Percentiles rank a stretch among this genome's conserved stretches.
phyloP scores from a whole-genome alignment of 495 filamentous ascomycete genomes.

The Penicillium robsamsonii region DNA sequence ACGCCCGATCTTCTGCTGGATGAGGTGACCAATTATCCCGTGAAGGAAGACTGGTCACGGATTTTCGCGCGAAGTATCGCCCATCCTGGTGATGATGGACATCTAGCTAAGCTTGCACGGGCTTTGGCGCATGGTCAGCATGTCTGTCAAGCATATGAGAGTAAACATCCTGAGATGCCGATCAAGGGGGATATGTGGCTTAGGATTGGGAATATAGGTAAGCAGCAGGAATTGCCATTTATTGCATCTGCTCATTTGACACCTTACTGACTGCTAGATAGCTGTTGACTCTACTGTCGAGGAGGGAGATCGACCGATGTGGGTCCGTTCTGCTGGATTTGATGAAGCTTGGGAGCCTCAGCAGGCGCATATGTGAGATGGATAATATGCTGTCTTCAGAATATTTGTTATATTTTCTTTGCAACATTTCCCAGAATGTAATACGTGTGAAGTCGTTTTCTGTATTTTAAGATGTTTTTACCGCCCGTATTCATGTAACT shows the following conservation, averaged over 20 bases:
- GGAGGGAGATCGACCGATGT: slow-evolving; percentile 20
- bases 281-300: slow-evolving; percentile 36
- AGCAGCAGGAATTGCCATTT: background rate
- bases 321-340: slow-evolving; percentile 38
- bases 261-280: slow-evolving; percentile 19
- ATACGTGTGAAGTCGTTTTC: too few relatives aligned
- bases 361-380: slow-evolving; percentile 24
- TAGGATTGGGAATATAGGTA: slow-evolving; percentile 59
- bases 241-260: background rate
- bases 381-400: background rate
- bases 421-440: background rate
- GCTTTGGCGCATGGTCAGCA: slow-evolving; percentile 59
- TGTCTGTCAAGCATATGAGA: slow-evolving; percentile 45
- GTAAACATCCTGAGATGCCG: slow-evolving; percentile 34
- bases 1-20: slow-evolving; percentile 53
- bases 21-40: slow-evolving; percentile 53
- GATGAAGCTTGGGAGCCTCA: slow-evolving; percentile 36
- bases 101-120: slow-evolving; percentile 69
- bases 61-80: slow-evolving; percentile 54
- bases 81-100: slow-evolving; percentile 69
- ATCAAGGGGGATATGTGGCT: slow-evolving; percentile 71
- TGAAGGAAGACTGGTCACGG: slow-evolving; percentile 46
- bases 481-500: too few relatives aligned
- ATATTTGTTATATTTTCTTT: background rate
- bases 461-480: too few relatives aligned